These are phyloP conservation scores for Casaregolazyma lundiana DNA, from an alignment of 1,139 yeast species.

Conservation along the genomic window DNA sequence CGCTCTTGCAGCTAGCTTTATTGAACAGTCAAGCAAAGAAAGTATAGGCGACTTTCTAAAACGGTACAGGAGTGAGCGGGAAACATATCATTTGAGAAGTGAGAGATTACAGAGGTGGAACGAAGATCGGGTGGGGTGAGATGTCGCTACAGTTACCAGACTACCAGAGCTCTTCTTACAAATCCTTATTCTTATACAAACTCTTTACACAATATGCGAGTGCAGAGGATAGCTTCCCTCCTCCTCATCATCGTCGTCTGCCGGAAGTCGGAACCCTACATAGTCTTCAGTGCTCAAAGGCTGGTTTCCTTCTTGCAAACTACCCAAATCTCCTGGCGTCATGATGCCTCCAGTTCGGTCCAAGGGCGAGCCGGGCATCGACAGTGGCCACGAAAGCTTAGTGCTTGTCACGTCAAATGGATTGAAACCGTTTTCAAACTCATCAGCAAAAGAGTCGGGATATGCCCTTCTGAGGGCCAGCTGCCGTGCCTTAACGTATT, in stretches of 20 bases:
- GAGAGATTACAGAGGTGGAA: slow-evolving; percentile 60
- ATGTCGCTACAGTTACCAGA: too few species aligned
- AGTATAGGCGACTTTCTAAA: slow-evolving; percentile 38
- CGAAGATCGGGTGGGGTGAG: slow-evolving; percentile 56
- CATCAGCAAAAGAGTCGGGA: slow-evolving; percentile 65
- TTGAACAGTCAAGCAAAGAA: slow-evolving; percentile 22
- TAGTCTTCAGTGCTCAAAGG: slow-evolving; percentile 75
- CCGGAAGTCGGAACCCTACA: slow-evolving; percentile 69
- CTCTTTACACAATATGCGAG: slow-evolving; percentile 6
- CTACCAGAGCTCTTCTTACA: background rate
- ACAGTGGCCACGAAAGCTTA: slow-evolving; percentile 84
- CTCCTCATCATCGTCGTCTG: slow-evolving; percentile 44
- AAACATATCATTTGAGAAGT: slow-evolving; percentile 48
- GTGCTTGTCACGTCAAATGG: slow-evolving; percentile 53
- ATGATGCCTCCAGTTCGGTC: slow-evolving; percentile 58
- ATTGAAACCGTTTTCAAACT: slow-evolving; percentile 37
- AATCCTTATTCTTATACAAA: background rate
- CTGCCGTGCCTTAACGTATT: slow-evolving; percentile 91
- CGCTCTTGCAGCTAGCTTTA: slow-evolving; percentile 32
- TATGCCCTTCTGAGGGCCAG: slow-evolving; percentile 89
- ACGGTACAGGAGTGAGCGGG: slow-evolving; percentile 45
- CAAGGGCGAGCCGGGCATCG: slow-evolving; percentile 93
- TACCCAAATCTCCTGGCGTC: slow-evolving; percentile 97
- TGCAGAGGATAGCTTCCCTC: slow-evolving; percentile 17
- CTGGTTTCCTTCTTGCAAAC: slow-evolving; percentile 82